Conservation (phyloP, 192 early-diverging fungal genomes). For the Chytriomyces hyalinus region DNA sequence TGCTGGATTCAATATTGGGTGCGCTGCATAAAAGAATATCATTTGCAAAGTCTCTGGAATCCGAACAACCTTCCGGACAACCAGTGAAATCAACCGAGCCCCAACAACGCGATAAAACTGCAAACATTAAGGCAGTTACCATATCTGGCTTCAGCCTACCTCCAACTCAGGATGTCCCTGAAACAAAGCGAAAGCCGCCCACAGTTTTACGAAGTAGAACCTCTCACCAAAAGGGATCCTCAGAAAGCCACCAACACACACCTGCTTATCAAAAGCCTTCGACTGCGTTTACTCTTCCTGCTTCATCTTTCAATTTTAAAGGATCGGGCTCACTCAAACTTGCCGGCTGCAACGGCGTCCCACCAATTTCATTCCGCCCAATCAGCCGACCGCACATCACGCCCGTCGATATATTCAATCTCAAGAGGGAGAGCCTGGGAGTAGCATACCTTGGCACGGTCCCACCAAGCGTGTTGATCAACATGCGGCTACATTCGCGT, state of each 20-base stretch:
- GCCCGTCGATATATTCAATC: constrained; percentile 23
- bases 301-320: neutral
- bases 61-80: no score
- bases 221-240: neutral
- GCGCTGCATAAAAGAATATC: no score
- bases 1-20: no score
- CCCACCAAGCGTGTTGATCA: neutral
- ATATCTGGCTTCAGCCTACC: no score
- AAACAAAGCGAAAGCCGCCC: neutral
- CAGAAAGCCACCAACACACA: neutral
- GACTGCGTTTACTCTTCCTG: neutral
- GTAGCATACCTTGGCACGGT: neutral
- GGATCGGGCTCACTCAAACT: neutral
- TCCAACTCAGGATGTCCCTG: neutral
- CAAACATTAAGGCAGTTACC: no score
- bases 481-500: no score
- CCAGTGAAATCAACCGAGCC: no score
- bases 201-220: neutral
- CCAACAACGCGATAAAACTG: no score
- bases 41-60: no score
- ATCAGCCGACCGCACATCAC: constrained; percentile 1
- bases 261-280: neutral
- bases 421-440: constrained; percentile 11
- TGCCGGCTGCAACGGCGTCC: constrained; percentile 7
- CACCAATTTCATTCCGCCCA: neutral